Evolutionary conservation across 768 basidiomycete species (phyloP), one percentile per base, ranked within the genome.

Genomic region (Clathrus columnatus): DNA sequence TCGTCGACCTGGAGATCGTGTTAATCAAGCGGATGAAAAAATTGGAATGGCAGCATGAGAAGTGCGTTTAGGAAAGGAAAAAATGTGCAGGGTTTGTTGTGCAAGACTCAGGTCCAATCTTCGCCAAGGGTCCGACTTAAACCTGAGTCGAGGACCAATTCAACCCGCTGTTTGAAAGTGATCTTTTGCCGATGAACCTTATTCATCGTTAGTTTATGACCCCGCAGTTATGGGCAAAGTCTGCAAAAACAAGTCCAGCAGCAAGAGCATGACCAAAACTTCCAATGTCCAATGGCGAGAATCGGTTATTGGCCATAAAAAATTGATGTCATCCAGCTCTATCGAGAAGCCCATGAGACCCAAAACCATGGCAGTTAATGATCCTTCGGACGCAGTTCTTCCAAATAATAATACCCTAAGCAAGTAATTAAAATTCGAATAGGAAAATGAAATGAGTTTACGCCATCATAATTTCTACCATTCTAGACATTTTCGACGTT

Each of bases 391-490:
- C 14, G 41, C 11, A 28, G 51, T 43, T 7, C 51, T n/a, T n/a
- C 45, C 51, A 21, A 53, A 26, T 27, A 53, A 44, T 21, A 53
- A 44, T 24, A 41, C 42, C 45, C 51, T 53, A n/a, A 14, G 20
- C n/a, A n/a, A n/a, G n/a, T n/a, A n/a, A n/a, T 43, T 53, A 1
- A 28, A 20, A 26, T 43, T 26, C 11, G 7, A 21, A 7, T 8
- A 23, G 27, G 46, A 14, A 16, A 3, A 41, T 4, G 8, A 26
- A 23, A 6, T n/a, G 26, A 20, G 7, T 27, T 43, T 44, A 53
- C 51, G 44, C 44, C 7, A 53, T 53, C 21, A 26, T 41, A 17
- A 53, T 45, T 23, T 53, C 51, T 23, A 53, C 43, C 51, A 53
- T 23, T 2, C 51, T 53, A 24, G 4, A 23, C n/a, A n/a, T n/a